These are phyloP conservation scores for Pythium periplocum DNA, from an alignment of 352 stramenopile genomes.

Conservation along the genomic window DNA sequence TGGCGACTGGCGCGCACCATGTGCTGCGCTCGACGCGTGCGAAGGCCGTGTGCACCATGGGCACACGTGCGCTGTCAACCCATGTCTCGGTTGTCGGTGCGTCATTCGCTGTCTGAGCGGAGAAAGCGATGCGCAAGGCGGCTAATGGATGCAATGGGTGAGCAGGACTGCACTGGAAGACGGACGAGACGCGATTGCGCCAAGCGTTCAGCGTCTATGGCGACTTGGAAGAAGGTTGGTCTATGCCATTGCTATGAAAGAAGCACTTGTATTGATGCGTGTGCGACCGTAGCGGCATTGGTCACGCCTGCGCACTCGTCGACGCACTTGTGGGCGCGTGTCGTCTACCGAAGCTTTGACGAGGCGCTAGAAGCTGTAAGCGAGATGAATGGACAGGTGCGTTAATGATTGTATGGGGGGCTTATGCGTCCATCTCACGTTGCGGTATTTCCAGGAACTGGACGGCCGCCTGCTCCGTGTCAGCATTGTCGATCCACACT, in stretches of 20 bases:
- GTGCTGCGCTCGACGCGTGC: not conserved
- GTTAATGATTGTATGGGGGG: not conserved
- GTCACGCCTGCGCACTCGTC: constrained; percentile 53
- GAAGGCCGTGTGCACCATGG: not conserved
- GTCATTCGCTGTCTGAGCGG: not conserved
- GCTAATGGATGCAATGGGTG: constrained; percentile 5
- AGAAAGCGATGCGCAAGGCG: not conserved
- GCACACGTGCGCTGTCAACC: constrained; percentile 28
- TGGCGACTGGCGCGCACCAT: not conserved
- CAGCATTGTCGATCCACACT: constrained; percentile 59
- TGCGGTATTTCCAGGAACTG: constrained; percentile 31
- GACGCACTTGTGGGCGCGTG: constrained; percentile 52
- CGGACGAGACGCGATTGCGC: constrained; percentile 61
- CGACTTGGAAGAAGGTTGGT: constrained; percentile 41
- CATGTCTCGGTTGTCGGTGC: constrained; percentile 56
- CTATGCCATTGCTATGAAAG: too few relatives aligned
- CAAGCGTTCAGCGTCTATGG: constrained; percentile 51
- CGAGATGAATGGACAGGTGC: constrained; percentile 76
- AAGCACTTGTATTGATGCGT: too few relatives aligned
- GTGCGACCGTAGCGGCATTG: constrained; percentile 24
- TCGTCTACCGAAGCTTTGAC: constrained; percentile 66
- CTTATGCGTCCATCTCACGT: too few relatives aligned
- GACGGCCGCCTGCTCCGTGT: constrained; percentile 72
- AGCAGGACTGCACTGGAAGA: constrained; percentile 78
- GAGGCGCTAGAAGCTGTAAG: constrained; percentile 61